phyloP scores from a whole-genome alignment of 2,329 filamentous ascomycete species.

The Aureobasidium sp. region DNA sequence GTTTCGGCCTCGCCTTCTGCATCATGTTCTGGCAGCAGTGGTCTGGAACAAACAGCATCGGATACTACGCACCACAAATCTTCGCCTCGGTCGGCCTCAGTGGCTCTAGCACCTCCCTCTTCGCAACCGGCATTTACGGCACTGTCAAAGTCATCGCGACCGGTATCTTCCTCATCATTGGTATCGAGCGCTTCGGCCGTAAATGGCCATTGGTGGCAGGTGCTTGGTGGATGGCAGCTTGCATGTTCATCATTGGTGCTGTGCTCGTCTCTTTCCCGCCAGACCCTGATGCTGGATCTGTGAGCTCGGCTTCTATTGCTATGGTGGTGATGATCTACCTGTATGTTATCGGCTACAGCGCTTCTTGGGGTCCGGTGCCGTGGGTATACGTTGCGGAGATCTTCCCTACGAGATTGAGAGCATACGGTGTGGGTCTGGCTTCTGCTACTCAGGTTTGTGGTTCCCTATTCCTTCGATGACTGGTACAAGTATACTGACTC shows the following conservation, averaged over 20 bases:
- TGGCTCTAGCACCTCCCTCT: conserved; percentile 26
- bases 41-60: conserved; percentile 30
- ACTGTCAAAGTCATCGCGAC: conserved; percentile 33
- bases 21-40: conserved; percentile 44
- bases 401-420: conserved; percentile 32
- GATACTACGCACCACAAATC: conserved; percentile 36
- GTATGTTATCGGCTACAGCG: conserved; percentile 45
- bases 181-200: conserved; percentile 32
- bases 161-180: conserved; percentile 28
- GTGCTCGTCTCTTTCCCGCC: conserved; percentile 40
- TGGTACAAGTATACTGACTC: neutral
- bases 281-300: conserved; percentile 15
- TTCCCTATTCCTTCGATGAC: neutral
- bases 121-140: conserved; percentile 32
- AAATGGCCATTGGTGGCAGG: conserved; percentile 27
- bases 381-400: conserved; percentile 35
- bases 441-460: conserved; percentile 21
- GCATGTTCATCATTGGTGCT: conserved; percentile 34
- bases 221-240: conserved; percentile 26
- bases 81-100: conserved; percentile 30
- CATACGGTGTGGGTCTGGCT: conserved; percentile 30
- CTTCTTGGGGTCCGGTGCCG: conserved; percentile 44
- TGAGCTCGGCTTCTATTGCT: conserved; percentile 33
- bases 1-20: conserved; percentile 54
- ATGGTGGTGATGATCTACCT: conserved; percentile 48